Base-by-base conservation (phyloP, 345 rosid species). In the Eucalyptus cladocalyx region DNA sequence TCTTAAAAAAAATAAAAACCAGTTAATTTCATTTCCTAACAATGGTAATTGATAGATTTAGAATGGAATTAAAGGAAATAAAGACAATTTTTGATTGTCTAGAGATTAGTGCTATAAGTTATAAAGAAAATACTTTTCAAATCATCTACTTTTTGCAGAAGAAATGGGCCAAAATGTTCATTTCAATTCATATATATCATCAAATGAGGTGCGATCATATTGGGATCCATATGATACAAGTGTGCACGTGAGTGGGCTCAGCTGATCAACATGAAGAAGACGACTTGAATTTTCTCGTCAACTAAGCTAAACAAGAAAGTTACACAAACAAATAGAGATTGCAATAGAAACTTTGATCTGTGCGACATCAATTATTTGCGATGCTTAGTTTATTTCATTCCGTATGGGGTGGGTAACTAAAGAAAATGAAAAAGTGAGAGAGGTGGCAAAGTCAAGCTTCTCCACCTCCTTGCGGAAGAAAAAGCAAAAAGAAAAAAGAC, bases 141-240 rank as follows among this genome's bases (percentile, higher is more conserved):
- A 60, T 0, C 8, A 60, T 60, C 28, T 0, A 60, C 7, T 60
- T 62, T 28, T 62, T 7, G 14, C n/a, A 6, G 6, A 28, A 12
- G 0, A 24, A 56, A 56, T 0, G 7, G 8, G 0, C 8, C 32
- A 11, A 28, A 60, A 30, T 28, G 32, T 60, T 60, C 17, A 12
- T 60, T 60, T 60, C 69, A 28, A 60, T 60, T 28, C 4, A 60
- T 60, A 12, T 60, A 30, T 60, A 60, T 1, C 69, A 60, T 60
- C 69, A 28, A 0, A 60, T 60, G 69, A 28, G 69, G 34, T 60
- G 69, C 8, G 69, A 28, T 23, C 13, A 0, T 56, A 56, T 23
- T 56, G 8, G 17, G 32, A 62, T 28, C 34, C 69, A 62, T 62
- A 56, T 62, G 34, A 62, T 28, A 30, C 15, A 62, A 62, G 69